phyloP scores from a whole-genome alignment of 768 basidiomycete species.

The Russula compacta region DNA sequence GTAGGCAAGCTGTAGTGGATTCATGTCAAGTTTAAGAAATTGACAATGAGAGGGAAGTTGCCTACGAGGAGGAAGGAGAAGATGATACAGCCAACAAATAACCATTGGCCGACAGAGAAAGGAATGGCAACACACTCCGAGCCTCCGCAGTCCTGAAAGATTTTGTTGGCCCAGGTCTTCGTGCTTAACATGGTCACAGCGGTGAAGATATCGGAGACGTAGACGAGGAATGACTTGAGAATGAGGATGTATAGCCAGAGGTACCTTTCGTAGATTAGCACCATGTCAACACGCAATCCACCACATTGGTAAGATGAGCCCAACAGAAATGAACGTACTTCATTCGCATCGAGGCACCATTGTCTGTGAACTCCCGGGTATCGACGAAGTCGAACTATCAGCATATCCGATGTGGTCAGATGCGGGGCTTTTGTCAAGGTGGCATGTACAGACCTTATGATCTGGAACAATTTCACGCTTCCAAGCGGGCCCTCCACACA shows the following conservation, averaged over 20 bases:
- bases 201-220: conserved; percentile 95
- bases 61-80: conserved; percentile 92
- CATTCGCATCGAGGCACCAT: conserved; percentile 75
- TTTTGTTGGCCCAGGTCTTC: conserved; percentile 82
- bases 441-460: conserved; percentile 66
- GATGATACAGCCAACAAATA: conserved; percentile 97
- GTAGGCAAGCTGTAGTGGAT: conserved; percentile 60
- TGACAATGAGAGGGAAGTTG: background rate
- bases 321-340: conserved; percentile 41
- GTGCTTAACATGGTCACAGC: conserved; percentile 95
- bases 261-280: conserved; percentile 45
- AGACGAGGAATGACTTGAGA: conserved; percentile 93
- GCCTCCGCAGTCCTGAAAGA: conserved; percentile 64
- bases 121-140: conserved; percentile 76
- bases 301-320: background rate
- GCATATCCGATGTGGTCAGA: background rate
- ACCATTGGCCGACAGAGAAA: conserved; percentile 86
- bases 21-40: background rate
- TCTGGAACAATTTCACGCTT: conserved; percentile 96
- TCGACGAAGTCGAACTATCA: conserved; percentile 94
- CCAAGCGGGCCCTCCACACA: conserved; percentile 81
- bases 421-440: background rate
- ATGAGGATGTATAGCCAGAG: conserved; percentile 88
- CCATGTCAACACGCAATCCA: background rate
- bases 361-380: conserved; percentile 84